Base-by-base conservation (phyloP, 805 yeast species). In the Tanozyma kutaoensis region DNA sequence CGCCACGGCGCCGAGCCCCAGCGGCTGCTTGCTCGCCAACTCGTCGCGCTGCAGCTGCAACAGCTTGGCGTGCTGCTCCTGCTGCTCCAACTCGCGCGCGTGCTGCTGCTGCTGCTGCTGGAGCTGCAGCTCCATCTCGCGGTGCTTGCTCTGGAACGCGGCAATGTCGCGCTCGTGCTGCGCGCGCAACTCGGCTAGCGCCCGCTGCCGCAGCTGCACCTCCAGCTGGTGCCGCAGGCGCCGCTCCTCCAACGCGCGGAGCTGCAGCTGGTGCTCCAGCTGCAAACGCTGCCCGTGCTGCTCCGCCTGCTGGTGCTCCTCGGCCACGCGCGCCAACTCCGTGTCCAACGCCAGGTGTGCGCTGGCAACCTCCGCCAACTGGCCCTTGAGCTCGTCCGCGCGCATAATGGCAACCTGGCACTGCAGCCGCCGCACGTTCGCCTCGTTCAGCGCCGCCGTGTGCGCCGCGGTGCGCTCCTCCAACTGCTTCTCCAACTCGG, bases 381-480 rank as follows among this genome's bases (percentile, higher is more conserved):
- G 36, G 18, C 33, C 27, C 34, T 48, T 50, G 27, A 57, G 42
- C 22, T 61, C 65, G 27, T 59, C 53, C 28, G 58, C 52, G 41
- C 62, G 60, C 15, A 58, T 58, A 36, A 78, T 64, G n/a, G 68
- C 55, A 4, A 78, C 71, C 22, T 70, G 75, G 26, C 76, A 62
- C 46, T 85, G 95, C 23, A 77, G 74, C 29, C 70, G 60, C 39
- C 70, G 70, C 22, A 82, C 81, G 24, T 76, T 66, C 13, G 66
- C 60, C 38, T 78, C 58, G 28, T 78, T 76, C 29, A 62, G 60
- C 18, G 79, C 71, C 39, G 75, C 76, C 35, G 66, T 68, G 13
- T 70, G 62, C 29, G 76, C 78, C 25, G 55, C 50, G 31, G 69
- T 55, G 25, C 66, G 59, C 23, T 58, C 52, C 24, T 65, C 72